phyloP scores from a whole-genome alignment of 1,284 basidiomycete genomes.

The Apiotrichum mycotoxinovorans region DNA sequence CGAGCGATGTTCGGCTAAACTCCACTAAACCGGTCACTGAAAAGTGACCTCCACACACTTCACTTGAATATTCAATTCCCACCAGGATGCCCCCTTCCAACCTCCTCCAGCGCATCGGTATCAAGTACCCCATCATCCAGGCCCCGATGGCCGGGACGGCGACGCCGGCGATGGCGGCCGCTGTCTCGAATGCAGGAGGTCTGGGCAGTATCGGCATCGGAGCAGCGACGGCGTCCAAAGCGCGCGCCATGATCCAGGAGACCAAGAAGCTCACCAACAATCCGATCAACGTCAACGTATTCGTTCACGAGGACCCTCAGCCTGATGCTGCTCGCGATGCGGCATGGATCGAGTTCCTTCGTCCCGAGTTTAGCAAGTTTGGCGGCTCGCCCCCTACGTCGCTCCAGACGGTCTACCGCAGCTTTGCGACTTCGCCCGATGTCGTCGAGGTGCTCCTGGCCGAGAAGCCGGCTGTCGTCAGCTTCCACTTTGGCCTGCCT shows the following conservation, averaged over 20 bases:
- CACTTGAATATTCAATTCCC: not conserved
- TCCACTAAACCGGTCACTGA: not conserved
- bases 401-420: constrained; percentile 28
- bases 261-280: constrained; percentile 19
- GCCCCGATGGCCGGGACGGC: constrained; percentile 44
- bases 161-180: constrained; percentile 38
- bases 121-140: constrained; percentile 37
- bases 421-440: constrained; percentile 29
- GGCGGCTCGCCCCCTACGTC: constrained; percentile 21
- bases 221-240: constrained; percentile 19
- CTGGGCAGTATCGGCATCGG: constrained; percentile 42
- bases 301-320: constrained; percentile 24
- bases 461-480: constrained; percentile 30
- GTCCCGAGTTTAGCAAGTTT: constrained; percentile 23
- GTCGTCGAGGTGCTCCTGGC: constrained; percentile 34
- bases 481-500: constrained; percentile 45
- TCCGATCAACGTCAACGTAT: constrained; percentile 42
- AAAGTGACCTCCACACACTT: not conserved
- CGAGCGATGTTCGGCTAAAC: not conserved
- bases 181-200: constrained; percentile 40
- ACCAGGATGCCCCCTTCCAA: not conserved
- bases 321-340: constrained; percentile 13
- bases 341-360: constrained; percentile 27
- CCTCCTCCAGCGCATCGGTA: constrained; percentile 18
- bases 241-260: constrained; percentile 29